Percentiles rank a stretch among this genome's conserved stretches.
These are phyloP conservation scores for Vigna mungo DNA, from an alignment of 306 rosid species.

Conservation along the genomic window DNA sequence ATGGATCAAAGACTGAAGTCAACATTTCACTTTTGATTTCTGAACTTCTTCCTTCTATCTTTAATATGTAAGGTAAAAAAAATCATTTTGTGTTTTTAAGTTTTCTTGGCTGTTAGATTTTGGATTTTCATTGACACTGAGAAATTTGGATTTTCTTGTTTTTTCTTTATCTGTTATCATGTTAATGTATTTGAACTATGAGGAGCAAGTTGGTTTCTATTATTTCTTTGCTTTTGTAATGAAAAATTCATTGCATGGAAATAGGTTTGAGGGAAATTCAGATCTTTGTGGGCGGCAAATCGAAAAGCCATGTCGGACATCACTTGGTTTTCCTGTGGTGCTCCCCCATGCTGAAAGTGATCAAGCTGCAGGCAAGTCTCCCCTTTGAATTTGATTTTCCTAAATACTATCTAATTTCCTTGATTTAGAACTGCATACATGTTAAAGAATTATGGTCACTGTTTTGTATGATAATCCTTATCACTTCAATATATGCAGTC, in stretches of 20 bases:
- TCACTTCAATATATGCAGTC: conserved; percentile 56
- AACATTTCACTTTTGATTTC: background rate
- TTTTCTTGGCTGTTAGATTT: background rate
- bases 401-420: background rate
- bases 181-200: background rate
- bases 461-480: conserved; percentile 26
- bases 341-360: conserved; percentile 90
- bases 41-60: background rate
- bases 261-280: conserved; percentile 81
- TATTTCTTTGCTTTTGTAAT: background rate
- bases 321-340: conserved; percentile 94
- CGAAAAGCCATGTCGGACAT: conserved; percentile 82
- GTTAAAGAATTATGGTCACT: background rate
- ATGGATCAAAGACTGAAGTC: background rate
- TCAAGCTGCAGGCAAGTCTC: conserved; percentile 81
- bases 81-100: background rate
- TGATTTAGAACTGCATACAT: background rate
- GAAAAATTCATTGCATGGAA: conserved; percentile 24
- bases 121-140: background rate
- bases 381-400: conserved; percentile 21
- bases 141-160: background rate
- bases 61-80: background rate
- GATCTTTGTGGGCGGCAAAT: conserved; percentile 97
- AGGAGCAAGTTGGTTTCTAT: conserved; percentile 16
- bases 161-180: background rate